Conservation (phyloP, 2,329 filamentous ascomycete genomes). For the Penicillium sp. region DNA sequence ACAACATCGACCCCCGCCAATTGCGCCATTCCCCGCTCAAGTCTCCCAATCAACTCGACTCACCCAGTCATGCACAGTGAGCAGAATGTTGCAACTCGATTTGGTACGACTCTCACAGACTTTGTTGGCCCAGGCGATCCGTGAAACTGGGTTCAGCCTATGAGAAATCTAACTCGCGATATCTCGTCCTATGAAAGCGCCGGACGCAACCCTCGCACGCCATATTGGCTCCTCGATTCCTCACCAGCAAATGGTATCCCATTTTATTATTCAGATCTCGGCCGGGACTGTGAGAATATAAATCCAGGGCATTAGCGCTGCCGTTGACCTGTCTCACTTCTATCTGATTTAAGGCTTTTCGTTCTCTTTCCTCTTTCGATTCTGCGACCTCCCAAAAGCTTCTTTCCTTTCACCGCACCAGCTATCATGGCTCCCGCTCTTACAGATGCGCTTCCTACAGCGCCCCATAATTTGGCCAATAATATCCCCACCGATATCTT, state of each 20-base stretch:
- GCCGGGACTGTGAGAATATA: slow-evolving; percentile 17
- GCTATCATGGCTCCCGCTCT: slow-evolving; percentile 44
- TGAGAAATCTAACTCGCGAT: background rate
- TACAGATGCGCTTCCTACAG: slow-evolving; percentile 38
- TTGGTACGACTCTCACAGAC: background rate
- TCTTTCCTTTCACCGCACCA: background rate
- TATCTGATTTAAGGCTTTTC: background rate
- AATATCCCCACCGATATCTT: slow-evolving; percentile 54
- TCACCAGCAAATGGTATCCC: slow-evolving; percentile 21
- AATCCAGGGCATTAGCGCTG: slow-evolving; percentile 8
- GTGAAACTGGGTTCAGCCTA: background rate
- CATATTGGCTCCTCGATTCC: slow-evolving; percentile 32
- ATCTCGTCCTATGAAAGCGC: slow-evolving; percentile 19
- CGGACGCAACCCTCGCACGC: slow-evolving; percentile 29
- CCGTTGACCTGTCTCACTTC: background rate
- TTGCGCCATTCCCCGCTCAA: slow-evolving; percentile 32
- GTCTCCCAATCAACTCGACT: slow-evolving; percentile 19
- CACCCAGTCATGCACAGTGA: background rate
- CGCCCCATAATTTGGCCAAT: slow-evolving; percentile 42
- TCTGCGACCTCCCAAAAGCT: background rate
- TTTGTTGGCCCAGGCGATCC: no score
- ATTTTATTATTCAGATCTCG: slow-evolving; percentile 9
- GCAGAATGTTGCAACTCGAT: background rate
- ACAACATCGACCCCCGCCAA: slow-evolving; percentile 31
- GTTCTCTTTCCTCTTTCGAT: background rate